Evolutionary conservation across 2,329 filamentous ascomycete genomes (phyloP).

Genomic region (Scytalidium sp.): DNA sequence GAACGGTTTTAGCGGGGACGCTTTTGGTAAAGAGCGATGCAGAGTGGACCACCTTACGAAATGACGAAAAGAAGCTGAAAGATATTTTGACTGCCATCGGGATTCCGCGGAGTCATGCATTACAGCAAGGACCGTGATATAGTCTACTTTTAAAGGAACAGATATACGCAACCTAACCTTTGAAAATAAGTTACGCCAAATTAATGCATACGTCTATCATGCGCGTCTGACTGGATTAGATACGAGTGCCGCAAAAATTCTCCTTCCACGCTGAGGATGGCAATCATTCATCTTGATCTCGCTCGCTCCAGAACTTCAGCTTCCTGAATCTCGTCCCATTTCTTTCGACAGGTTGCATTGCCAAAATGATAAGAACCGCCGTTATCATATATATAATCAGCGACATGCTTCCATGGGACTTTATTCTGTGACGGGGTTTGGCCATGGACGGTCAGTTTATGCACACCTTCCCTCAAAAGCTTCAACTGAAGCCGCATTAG

Average conservation of each 20-base stretch:
- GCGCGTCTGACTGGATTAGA: too few species aligned
- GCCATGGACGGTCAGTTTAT: slow-evolving; percentile 23
- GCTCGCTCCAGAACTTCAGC: neutral
- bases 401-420: slow-evolving; percentile 56
- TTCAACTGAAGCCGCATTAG: slow-evolving; percentile 32
- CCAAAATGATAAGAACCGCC: slow-evolving; percentile 59
- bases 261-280: too few species aligned
- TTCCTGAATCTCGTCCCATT: slow-evolving; percentile 44
- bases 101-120: slow-evolving; percentile 8
- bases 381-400: slow-evolving; percentile 46
- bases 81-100: slow-evolving; percentile 33
- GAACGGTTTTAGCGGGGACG: slow-evolving; percentile 62
- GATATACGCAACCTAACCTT: neutral
- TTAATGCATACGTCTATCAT: too few species aligned
- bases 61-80: slow-evolving; percentile 36
- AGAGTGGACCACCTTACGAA: slow-evolving; percentile 53
- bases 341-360: slow-evolving; percentile 55
- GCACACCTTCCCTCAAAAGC: slow-evolving; percentile 43
- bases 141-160: neutral
- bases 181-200: neutral
- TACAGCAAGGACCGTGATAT: neutral
- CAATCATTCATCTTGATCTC: neutral
- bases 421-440: slow-evolving; percentile 28
- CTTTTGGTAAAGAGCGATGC: slow-evolving; percentile 57
- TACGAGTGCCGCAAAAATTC: too few species aligned